A percentile compares a stretch with the other conserved stretches of the same genome.
These are phyloP conservation scores for Lotmaria passim DNA, from an alignment of 208 protist genomes.

Conservation along the genomic window DNA sequence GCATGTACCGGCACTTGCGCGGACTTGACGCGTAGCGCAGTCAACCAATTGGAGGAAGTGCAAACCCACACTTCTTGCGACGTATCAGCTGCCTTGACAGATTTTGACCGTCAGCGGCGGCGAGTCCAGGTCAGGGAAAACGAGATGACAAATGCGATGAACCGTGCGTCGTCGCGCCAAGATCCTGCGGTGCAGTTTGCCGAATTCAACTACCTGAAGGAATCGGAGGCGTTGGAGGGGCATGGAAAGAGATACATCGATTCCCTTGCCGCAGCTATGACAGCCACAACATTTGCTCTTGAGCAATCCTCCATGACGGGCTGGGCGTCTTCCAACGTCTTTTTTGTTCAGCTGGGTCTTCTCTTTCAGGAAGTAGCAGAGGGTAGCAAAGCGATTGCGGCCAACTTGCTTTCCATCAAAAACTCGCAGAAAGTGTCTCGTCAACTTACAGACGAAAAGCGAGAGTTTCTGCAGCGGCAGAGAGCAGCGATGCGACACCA, in stretches of 20 bases:
- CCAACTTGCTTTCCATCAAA: slow-evolving; percentile 48
- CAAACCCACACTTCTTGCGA: slow-evolving; percentile 33
- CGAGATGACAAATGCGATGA: slow-evolving; percentile 20
- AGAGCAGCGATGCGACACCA: not conserved
- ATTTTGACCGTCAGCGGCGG: slow-evolving; percentile 58
- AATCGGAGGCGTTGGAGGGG: slow-evolving; percentile 31
- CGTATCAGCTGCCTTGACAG: slow-evolving; percentile 44
- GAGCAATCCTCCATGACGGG: slow-evolving; percentile 76
- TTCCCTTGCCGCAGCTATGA: slow-evolving; percentile 47
- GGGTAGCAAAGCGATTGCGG: slow-evolving; percentile 30
- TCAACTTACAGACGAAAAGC: slow-evolving; percentile 60
- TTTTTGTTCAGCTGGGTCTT: slow-evolving; percentile 58
- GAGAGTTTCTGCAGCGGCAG: slow-evolving; percentile 13
- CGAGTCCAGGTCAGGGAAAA: slow-evolving; percentile 48
- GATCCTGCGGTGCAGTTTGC: slow-evolving; percentile 25
- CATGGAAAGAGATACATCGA: slow-evolving; percentile 44
- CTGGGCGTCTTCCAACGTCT: slow-evolving; percentile 71
- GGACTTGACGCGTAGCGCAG: slow-evolving; percentile 36
- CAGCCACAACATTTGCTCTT: slow-evolving; percentile 51
- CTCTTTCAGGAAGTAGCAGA: slow-evolving; percentile 46
- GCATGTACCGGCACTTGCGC: slow-evolving; percentile 33
- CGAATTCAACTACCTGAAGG: slow-evolving; percentile 37
- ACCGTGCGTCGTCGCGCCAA: not conserved
- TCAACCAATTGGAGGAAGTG: slow-evolving; percentile 46
- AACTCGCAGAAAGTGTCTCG: slow-evolving; percentile 64